Evolutionary conservation across 352 stramenopile genomes (phyloP).

Genomic region (Phytopythium cucurbitacearum): DNA sequence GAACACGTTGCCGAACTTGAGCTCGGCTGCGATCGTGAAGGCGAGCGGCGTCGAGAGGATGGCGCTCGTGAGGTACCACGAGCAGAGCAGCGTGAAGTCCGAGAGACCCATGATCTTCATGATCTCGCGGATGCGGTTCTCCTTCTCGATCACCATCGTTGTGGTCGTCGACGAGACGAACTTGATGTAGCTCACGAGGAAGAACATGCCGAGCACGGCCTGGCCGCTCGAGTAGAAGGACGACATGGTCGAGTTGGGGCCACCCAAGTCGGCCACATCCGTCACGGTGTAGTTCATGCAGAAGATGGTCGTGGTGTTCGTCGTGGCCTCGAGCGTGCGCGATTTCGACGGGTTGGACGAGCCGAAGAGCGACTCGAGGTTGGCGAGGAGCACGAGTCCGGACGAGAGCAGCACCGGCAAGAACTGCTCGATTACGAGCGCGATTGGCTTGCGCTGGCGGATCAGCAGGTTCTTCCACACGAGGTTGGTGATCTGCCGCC

Average conservation of each 20-base stretch:
- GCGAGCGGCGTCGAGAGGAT: slow-evolving; percentile 46
- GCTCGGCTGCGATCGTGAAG: slow-evolving; percentile 37
- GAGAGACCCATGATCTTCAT: slow-evolving; percentile 40
- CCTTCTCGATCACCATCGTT: slow-evolving; percentile 3
- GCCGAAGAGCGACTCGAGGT: slow-evolving; percentile 41
- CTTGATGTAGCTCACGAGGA: slow-evolving; percentile 45
- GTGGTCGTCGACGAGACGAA: slow-evolving; percentile 13
- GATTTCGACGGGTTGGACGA: slow-evolving; percentile 5
- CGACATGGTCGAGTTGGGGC: slow-evolving; percentile 31
- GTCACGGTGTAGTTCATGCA: slow-evolving; percentile 28
- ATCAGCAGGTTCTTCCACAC: slow-evolving; percentile 77
- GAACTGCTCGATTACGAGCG: slow-evolving; percentile 48
- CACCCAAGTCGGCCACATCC: slow-evolving; percentile 26
- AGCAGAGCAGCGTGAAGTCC: slow-evolving; percentile 52
- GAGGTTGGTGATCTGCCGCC: slow-evolving; percentile 54
- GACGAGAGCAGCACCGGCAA: slow-evolving; percentile 50
- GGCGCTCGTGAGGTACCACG: slow-evolving; percentile 49
- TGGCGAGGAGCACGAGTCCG: slow-evolving; percentile 51
- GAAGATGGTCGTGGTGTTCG: slow-evolving; percentile 19
- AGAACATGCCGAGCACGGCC: slow-evolving; percentile 54
- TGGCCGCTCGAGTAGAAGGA: slow-evolving; percentile 65
- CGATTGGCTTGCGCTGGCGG: slow-evolving; percentile 33
- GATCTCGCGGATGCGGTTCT: slow-evolving; percentile 8
- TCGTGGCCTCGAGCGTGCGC: slow-evolving; percentile 17
- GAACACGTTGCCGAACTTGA: slow-evolving; percentile 72